phyloP scores from a whole-genome alignment of 2,329 filamentous ascomycete species.

The Pseudocercospora crystallina region DNA sequence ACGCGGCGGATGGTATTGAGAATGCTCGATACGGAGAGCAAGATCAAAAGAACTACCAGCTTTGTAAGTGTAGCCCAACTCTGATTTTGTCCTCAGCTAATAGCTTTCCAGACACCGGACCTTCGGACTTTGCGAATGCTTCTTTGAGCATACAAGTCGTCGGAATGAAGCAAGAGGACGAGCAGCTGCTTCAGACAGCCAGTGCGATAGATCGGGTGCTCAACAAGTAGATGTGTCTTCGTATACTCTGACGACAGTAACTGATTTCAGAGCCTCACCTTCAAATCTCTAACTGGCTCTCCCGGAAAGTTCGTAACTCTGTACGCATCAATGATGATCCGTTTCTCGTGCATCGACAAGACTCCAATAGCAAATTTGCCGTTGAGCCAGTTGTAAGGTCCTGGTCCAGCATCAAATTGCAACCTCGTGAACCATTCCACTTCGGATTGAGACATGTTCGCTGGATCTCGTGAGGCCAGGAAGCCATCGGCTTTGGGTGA shows the following conservation, averaged over 20 bases:
- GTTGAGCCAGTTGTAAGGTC: conserved; percentile 28
- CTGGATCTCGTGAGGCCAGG: conserved; percentile 4
- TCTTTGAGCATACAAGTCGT: conserved; percentile 35
- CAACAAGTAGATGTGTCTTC: conserved; percentile 9
- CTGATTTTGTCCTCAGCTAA: not conserved
- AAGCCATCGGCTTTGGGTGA: conserved; percentile 1
- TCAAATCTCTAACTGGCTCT: conserved; percentile 5
- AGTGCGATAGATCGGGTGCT: conserved; percentile 30
- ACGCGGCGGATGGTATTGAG: conserved; percentile 10
- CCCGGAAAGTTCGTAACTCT: conserved; percentile 25
- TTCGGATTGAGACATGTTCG: conserved; percentile 21
- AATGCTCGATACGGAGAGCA: conserved; percentile 10
- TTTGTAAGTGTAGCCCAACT: conserved; percentile 21
- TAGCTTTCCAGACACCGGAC: conserved; percentile 31
- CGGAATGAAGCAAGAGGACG: conserved; percentile 34
- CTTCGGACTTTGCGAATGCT: conserved; percentile 29
- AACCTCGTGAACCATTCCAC: conserved; percentile 28
- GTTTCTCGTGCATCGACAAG: conserved; percentile 21
- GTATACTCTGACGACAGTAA: no score
- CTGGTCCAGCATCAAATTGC: conserved; percentile 23
- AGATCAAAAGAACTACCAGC: conserved; percentile 23
- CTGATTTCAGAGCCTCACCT: not conserved
- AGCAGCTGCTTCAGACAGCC: conserved; percentile 29
- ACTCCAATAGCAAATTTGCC: conserved; percentile 26
- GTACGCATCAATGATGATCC: conserved; percentile 29